Evolutionary conservation across 305 asterid species (phyloP), one percentile per base, ranked within the genome.

Genomic region (Petunia hybrid): DNA sequence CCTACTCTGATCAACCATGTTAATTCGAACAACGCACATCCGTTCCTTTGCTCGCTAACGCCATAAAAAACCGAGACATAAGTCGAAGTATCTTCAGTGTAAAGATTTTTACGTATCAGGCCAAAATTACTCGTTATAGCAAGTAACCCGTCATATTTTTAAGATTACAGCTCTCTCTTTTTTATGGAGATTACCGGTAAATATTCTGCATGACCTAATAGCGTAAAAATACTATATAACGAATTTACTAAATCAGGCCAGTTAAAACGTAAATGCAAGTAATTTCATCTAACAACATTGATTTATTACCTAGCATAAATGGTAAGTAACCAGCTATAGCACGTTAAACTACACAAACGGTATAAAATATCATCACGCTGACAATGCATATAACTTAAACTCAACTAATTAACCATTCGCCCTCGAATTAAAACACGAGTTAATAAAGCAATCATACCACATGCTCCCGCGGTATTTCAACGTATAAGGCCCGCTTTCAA

Each of bases 31-130:
- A 82, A 77, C 67, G 98, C 99, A 95, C 99, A 82, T 95, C 98
- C 22, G 98, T 91, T 41, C 99, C 99, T 85, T 95, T 98, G 83
- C 99, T 95, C 4, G 97, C 98, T 76, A 95, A 77, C 45, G 98
- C 98, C 69, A 95, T 94, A 75, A 95, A 95, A 22, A 73, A 92
- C 97, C 60, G 99, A 95, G 0, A 95, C 98, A 41, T 95, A 92
- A 1, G 97, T 87, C 2, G 95, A 91, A 87, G 88, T 95, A 83
- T 95, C 99, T 90, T 95, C 99, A 0, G 97, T 22, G 31, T 22
- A 22, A 22, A 22, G 98, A 59, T 95, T 95, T 61, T 95, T 95
- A 10, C 98, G 31, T 97, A 82, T 95, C 99, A 0, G 98, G 99
- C 78, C 94, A 95, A 79, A 95, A 95, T 22, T 22, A 22, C 31